These are phyloP conservation scores for Boechera divaricarpa DNA, from an alignment of 345 rosid species.

Conservation along the genomic window DNA sequence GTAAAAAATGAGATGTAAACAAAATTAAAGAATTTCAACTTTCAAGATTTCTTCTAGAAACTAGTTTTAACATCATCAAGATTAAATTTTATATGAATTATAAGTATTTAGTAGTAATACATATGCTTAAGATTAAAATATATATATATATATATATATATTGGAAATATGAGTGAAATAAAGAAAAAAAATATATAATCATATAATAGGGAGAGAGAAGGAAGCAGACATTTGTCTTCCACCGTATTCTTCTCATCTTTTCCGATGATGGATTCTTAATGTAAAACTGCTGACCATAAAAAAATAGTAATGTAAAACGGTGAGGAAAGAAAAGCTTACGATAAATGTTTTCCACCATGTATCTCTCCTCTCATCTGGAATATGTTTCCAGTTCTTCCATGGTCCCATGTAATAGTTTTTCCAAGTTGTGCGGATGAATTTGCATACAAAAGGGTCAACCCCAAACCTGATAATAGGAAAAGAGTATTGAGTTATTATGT, in stretches of 20 bases:
- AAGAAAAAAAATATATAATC: slow-evolving; percentile 33
- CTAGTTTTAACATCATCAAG: slow-evolving; percentile 1
- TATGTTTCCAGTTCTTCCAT: no score
- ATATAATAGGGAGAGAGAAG: slow-evolving; percentile 52
- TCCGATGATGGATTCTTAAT: slow-evolving; percentile 50
- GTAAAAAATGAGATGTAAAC: not conserved
- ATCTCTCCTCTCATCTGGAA: no score
- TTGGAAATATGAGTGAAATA: slow-evolving; percentile 1
- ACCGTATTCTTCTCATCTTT: slow-evolving; percentile 56
- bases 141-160: not conserved
- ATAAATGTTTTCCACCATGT: no score
- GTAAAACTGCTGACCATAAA: no score
- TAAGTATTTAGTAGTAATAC: not conserved
- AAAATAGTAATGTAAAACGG: no score
- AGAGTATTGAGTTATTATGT: no score
- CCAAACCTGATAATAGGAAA: no score
- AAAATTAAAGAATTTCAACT: not conserved
- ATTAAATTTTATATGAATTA: not conserved
- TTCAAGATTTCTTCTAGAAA: not conserved
- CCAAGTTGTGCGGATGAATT: no score
- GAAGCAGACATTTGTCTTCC: slow-evolving; percentile 60
- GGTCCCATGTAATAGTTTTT: no score
- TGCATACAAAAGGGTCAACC: no score
- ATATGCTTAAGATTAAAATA: slow-evolving; percentile 30
- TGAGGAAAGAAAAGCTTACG: no score